Evolutionary conservation across 495 filamentous ascomycete species (phyloP), one percentile per base, ranked within the genome.

Genomic region (Penicillium cataractarum): DNA sequence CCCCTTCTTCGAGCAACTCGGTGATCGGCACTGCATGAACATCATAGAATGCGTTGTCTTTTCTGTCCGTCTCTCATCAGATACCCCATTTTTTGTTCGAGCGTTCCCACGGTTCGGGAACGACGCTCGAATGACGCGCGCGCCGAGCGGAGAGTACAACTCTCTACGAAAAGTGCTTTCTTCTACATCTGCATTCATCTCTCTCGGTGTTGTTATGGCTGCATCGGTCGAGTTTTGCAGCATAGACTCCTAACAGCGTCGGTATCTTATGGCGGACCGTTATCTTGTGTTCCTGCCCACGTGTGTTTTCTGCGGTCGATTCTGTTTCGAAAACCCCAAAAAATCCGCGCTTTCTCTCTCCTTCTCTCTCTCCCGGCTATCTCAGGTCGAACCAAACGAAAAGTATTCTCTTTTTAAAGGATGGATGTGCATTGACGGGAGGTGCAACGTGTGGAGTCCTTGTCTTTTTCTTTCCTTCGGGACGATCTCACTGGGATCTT

Each of bases 1-100:
- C 65, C n/a, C 55, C 55, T 72, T 37, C 61, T 70, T 69, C 67
- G 76, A 73, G 76, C 76, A 78, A 77, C 68, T 37, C 71, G 68
- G 69, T 76, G 78, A 68, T 79, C 78, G 71, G 78, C 75, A 79
- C 81, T 83, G 82, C 82, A 82, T 82, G 86, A 85, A 89, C 86
- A 86, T 80, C 78, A 90, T 91, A 92, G 89, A 92, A 82, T 88
- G 87, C 88, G 87, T 89, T 89, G 83, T 81, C 82, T 87, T 89
- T 76, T 74, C 63, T 74, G 75, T 78, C 76, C 78, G 80, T 54
- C 75, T 81, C 78, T 74, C 72, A 78, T 78, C 78, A 84, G 82
- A 86, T 88, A 87, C 86, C 86, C 84, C 70, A 9, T 24, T n/a
- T 76, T 76, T 67, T 76, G 73, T 77, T 77, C 74, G 72, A 75